Conservation (phyloP, 2,329 filamentous ascomycete species). For the Arachnomyces sp. region DNA sequence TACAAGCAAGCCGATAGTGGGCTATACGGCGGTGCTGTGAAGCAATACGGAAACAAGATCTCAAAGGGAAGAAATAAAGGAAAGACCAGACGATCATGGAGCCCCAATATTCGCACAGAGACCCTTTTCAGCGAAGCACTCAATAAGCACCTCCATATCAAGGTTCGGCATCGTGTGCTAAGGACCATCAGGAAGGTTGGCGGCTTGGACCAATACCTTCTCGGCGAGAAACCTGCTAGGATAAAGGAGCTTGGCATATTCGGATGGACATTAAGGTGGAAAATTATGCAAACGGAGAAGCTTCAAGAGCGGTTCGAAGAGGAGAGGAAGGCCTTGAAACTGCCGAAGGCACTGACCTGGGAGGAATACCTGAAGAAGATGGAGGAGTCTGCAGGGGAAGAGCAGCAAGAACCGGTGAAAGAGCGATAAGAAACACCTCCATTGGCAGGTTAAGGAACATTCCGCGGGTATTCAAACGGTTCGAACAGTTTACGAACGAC, state of each 20-base stretch:
- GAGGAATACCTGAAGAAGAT: constrained; percentile 35
- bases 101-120: constrained; percentile 42
- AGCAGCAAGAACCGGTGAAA: constrained; percentile 17
- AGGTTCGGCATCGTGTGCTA: constrained; percentile 39
- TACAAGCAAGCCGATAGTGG: constrained; percentile 42
- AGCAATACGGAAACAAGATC: constrained; percentile 45
- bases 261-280: constrained; percentile 86
- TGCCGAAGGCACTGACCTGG: constrained; percentile 44
- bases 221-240: constrained; percentile 68
- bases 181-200: constrained; percentile 70
- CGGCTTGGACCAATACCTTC: constrained; percentile 83
- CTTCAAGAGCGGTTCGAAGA: constrained; percentile 59
- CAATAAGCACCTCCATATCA: constrained; percentile 35
- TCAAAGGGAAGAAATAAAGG: constrained; percentile 42
- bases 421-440: neutral
- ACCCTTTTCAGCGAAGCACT: constrained; percentile 40
- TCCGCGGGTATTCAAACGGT: too few relatives aligned
- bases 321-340: constrained; percentile 58
- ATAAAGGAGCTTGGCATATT: constrained; percentile 81
- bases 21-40: constrained; percentile 39
- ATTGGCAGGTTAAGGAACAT: neutral
- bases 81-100: constrained; percentile 43
- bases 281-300: constrained; percentile 69
- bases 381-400: constrained; percentile 29
- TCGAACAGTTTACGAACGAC: too few relatives aligned